Base-by-base conservation (phyloP, 345 rosid species). In the Citrus maxima region DNA sequence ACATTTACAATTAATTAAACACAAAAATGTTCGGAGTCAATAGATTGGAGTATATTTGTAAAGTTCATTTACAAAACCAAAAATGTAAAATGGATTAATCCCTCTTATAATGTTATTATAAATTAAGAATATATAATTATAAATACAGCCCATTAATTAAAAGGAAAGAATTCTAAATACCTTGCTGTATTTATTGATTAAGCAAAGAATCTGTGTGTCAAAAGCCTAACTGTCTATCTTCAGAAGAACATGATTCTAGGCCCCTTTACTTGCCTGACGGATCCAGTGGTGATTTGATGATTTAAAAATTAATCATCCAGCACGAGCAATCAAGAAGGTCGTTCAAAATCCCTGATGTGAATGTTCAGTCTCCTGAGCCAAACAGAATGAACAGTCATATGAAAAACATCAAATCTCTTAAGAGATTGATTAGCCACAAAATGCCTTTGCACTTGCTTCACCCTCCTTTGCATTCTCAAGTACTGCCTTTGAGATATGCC, bases 311-410 rank as follows among this genome's bases (percentile, higher is more conserved):
- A 46, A 13, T 54, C 58, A 18, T 18, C 58, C 8, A 18, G 19
- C 22, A 14, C 22, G 22, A 54, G 6, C 37, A 30, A 69, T 55
- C 30, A 56, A 42, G 49, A 63, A 18, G 4, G 22, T 32, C n/a
- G 71, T 30, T 19, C 46, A 42, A 66, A 58, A 61, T 70, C 68
- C 32, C 60, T 56, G 9, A 84, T 73, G 27, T 79, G 79, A 3
- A 88, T 72, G 72, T 90, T 90, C 79, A 91, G 76, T 81, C 94
- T 85, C 37, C 95, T 83, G 28, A 93, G 88, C 98, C 98, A 91
- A 38, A 93, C 73, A 0, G 98, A 91, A 60, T 91, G 98, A 69
- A 91, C 60, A 24, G 87, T 88, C 98, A 93, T 90, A 58, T 89
- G 86, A 72, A 91, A 91, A 32, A 91, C 87, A 84, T 93, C 98